Percentiles rank a stretch among this genome's conserved stretches.
Conservation (phyloP, 2,329 filamentous ascomycete species). For the Ilyonectria mors-panacis region DNA sequence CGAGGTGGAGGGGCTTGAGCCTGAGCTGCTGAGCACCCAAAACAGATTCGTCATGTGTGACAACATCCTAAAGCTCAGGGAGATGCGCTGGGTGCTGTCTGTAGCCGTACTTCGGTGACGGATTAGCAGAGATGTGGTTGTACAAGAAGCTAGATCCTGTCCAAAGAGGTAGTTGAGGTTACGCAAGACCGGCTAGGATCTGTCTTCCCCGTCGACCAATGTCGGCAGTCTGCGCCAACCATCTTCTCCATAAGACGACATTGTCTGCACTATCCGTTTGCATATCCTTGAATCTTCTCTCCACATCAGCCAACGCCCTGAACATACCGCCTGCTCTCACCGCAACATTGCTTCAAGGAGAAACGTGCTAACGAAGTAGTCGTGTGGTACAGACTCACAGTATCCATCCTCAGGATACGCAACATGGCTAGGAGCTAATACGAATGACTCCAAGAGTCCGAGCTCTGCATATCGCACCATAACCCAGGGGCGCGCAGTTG, state of each 20-base stretch:
- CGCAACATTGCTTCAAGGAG: conserved; percentile 7
- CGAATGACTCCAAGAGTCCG: conserved; percentile 6
- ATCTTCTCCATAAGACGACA: conserved; percentile 32
- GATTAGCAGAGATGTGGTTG: conserved; percentile 34
- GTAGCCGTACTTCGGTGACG: conserved; percentile 37
- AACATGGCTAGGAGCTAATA: background rate
- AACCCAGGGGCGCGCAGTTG: background rate
- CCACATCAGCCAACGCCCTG: conserved; percentile 13
- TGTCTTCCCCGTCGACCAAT: conserved; percentile 36
- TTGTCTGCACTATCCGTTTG: conserved; percentile 14
- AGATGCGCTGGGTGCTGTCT: conserved; percentile 31
- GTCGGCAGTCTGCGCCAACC: conserved; percentile 28
- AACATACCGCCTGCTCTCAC: conserved; percentile 4
- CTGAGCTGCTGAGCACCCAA: conserved; percentile 35
- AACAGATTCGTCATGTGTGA: conserved; percentile 40
- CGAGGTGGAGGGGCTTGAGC: conserved; percentile 33
- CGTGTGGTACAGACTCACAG: conserved; percentile 21
- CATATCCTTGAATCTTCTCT: conserved; percentile 7
- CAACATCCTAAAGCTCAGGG: conserved; percentile 30
- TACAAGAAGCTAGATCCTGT: conserved; percentile 40
- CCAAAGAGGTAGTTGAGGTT: conserved; percentile 38
- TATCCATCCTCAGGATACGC: conserved; percentile 10
- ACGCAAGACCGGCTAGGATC: conserved; percentile 43
- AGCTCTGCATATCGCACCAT: background rate
- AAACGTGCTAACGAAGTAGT: conserved; percentile 5